Percentiles rank a stretch among this genome's conserved stretches.
Evolutionary conservation across 2,329 filamentous ascomycete species (phyloP).

Genomic region (Fusarium hostae): DNA sequence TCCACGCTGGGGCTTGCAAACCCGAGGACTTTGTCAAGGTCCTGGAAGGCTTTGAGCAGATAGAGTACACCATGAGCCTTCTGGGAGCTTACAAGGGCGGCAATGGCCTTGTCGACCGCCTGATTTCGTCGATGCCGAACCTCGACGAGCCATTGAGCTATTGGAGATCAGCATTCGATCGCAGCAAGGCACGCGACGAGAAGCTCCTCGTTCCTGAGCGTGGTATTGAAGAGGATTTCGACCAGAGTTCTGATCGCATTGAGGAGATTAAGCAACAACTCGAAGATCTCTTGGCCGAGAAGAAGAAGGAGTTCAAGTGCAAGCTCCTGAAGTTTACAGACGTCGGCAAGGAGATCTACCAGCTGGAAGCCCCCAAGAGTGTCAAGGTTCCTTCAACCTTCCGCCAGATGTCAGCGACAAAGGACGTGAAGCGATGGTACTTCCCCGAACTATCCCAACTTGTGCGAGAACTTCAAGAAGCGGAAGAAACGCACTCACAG

Average conservation of each 20-base stretch:
- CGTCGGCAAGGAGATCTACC: slow-evolving; percentile 96
- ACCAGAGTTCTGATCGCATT: slow-evolving; percentile 81
- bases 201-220: slow-evolving; percentile 86
- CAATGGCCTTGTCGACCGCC: slow-evolving; percentile 83
- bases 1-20: slow-evolving; percentile 91
- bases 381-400: slow-evolving; percentile 88
- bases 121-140: slow-evolving; percentile 88
- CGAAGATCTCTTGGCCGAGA: slow-evolving; percentile 74
- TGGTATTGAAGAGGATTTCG: slow-evolving; percentile 92
- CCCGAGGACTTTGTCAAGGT: slow-evolving; percentile 93
- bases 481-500: slow-evolving; percentile 92
- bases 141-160: slow-evolving; percentile 78
- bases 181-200: slow-evolving; percentile 78
- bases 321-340: slow-evolving; percentile 80
- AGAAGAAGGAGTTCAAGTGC: slow-evolving; percentile 79
- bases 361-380: slow-evolving; percentile 88
- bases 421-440: slow-evolving; percentile 92
- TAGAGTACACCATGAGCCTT: slow-evolving; percentile 90
- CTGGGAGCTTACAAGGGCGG: slow-evolving; percentile 79
- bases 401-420: slow-evolving; percentile 96
- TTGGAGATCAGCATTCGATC: slow-evolving; percentile 94
- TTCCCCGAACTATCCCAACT: slow-evolving; percentile 83
- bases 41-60: slow-evolving; percentile 96
- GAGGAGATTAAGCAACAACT: slow-evolving; percentile 80
- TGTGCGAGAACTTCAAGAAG: slow-evolving; percentile 90